A percentile compares a stretch with the other conserved stretches of the same genome.
phyloP scores from a whole-genome alignment of 768 basidiomycete genomes.

The Fomitopsis pulvina region DNA sequence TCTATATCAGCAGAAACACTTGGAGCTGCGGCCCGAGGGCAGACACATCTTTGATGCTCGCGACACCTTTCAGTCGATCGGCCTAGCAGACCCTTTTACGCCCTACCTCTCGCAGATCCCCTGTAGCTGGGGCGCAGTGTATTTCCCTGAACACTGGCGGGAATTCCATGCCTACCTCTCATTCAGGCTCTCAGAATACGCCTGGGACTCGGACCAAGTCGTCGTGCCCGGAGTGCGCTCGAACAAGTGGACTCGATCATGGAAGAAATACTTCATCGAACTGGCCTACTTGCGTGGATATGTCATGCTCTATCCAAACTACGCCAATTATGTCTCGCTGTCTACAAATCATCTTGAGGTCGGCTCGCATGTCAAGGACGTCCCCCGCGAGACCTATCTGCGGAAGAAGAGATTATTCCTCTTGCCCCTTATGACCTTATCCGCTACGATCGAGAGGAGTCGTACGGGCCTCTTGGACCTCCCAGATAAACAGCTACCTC shows the following conservation, averaged over 20 bases:
- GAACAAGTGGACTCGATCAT: constrained; percentile 74
- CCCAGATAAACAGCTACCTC: constrained; percentile 47
- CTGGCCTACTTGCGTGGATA: constrained; percentile 76
- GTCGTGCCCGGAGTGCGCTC: constrained; percentile 76
- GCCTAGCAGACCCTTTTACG: constrained; percentile 37
- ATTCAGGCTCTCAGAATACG: constrained; percentile 54
- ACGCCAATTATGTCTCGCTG: constrained; percentile 57
- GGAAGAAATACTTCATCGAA: constrained; percentile 91
- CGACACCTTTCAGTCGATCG: constrained; percentile 39
- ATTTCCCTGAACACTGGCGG: constrained; percentile 86
- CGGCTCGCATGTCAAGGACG: constrained; percentile 69
- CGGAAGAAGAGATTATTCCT: constrained; percentile 60
- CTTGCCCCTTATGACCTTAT: constrained; percentile 61
- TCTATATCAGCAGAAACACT: constrained; percentile 79
- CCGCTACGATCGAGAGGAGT: constrained; percentile 17
- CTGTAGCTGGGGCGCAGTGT: constrained; percentile 89
- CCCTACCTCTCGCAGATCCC: constrained; percentile 86
- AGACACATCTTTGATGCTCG: constrained; percentile 65
- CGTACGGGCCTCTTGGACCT: constrained; percentile 46
- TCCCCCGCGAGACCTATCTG: constrained; percentile 36
- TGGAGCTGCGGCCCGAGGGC: constrained; percentile 66
- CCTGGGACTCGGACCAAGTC: constrained; percentile 29
- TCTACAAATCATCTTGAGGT: constrained; percentile 90
- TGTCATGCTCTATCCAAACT: constrained; percentile 89
- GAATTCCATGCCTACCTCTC: constrained; percentile 78